Evolutionary conservation across 495 filamentous ascomycete species (phyloP).

Genomic region (Trichoderma reesei): DNA sequence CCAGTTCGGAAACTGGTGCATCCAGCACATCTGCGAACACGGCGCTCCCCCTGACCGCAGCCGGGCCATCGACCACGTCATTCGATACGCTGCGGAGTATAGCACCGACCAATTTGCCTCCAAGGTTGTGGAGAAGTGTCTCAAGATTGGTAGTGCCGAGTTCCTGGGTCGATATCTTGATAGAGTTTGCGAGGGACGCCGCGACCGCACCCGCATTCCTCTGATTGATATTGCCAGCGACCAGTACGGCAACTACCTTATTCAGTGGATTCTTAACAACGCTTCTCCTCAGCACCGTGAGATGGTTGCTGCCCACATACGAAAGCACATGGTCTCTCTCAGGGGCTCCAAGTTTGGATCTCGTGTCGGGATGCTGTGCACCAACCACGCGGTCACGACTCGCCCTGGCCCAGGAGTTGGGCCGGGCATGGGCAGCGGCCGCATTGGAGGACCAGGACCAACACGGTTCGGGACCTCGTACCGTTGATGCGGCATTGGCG

Average conservation of each 20-base stretch:
- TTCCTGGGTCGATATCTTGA: slow-evolving; percentile 91
- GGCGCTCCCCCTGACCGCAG: slow-evolving; percentile 84
- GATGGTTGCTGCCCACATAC: slow-evolving; percentile 83
- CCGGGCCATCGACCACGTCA: slow-evolving; percentile 87
- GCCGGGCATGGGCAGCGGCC: slow-evolving; percentile 39
- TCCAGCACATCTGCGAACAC: slow-evolving; percentile 98
- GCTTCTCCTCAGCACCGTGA: slow-evolving; percentile 80
- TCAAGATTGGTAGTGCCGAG: slow-evolving; percentile 88
- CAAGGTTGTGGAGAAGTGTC: slow-evolving; percentile 97
- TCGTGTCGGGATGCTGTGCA: slow-evolving; percentile 96
- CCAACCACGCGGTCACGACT: slow-evolving; percentile 78
- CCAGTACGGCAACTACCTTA: slow-evolving; percentile 96
- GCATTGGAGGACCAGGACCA: slow-evolving; percentile 42
- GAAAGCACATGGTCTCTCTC: slow-evolving; percentile 98
- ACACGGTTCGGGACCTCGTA: slow-evolving; percentile 40
- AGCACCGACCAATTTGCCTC: slow-evolving; percentile 99
- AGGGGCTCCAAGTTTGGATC: slow-evolving; percentile 98
- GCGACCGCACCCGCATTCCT: slow-evolving; percentile 89
- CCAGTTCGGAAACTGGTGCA: slow-evolving; percentile 99
- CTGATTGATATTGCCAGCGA: slow-evolving; percentile 97
- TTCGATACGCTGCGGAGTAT: slow-evolving; percentile 86
- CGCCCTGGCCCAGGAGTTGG: slow-evolving; percentile 75
- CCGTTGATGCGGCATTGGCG: slow-evolving; percentile 24
- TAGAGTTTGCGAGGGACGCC: slow-evolving; percentile 81
- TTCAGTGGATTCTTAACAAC: slow-evolving; percentile 92